Conservation (phyloP, 257 asterid species). For the Ophiorrhiza pumila region DNA sequence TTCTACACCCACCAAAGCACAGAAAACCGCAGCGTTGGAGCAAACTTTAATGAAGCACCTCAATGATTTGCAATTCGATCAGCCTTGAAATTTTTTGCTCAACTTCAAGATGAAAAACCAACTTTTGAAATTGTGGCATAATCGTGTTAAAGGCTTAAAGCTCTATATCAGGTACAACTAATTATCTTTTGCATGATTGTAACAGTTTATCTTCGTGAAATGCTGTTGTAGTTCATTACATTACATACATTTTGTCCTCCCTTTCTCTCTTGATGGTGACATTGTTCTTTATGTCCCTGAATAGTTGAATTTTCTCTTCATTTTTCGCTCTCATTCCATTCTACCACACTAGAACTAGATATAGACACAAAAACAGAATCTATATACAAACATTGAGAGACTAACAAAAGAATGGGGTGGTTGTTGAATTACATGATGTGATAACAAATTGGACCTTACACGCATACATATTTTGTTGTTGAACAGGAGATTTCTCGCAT, state of each 20-base stretch:
- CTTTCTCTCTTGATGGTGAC: not conserved
- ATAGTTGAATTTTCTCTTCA: not conserved
- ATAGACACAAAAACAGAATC: not conserved
- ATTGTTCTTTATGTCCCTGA: not conserved
- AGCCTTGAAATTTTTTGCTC: not conserved
- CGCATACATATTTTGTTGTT: not conserved
- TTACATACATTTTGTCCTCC: too few relatives aligned
- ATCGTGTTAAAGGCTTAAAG: not conserved
- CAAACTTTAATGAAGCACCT: conserved; percentile 16
- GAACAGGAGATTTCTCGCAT: not conserved
- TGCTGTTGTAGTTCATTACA: not conserved
- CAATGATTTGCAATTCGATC: conserved; percentile 5
- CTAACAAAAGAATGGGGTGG: not conserved
- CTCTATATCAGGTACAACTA: not conserved
- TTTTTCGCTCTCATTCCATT: too few relatives aligned
- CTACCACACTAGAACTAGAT: not conserved
- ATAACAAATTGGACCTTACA: too few relatives aligned
- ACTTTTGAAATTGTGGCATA: not conserved
- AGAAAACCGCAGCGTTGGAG: conserved; percentile 1
- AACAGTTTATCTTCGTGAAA: not conserved
- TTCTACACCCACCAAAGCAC: not conserved
- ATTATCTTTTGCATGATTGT: not conserved
- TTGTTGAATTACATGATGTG: not conserved
- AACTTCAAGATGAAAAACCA: not conserved
- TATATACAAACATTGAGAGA: not conserved